Evolutionary conservation across 495 filamentous ascomycete species (phyloP), one percentile per base, ranked within the genome.

Genomic region (Evernia prunastri): DNA sequence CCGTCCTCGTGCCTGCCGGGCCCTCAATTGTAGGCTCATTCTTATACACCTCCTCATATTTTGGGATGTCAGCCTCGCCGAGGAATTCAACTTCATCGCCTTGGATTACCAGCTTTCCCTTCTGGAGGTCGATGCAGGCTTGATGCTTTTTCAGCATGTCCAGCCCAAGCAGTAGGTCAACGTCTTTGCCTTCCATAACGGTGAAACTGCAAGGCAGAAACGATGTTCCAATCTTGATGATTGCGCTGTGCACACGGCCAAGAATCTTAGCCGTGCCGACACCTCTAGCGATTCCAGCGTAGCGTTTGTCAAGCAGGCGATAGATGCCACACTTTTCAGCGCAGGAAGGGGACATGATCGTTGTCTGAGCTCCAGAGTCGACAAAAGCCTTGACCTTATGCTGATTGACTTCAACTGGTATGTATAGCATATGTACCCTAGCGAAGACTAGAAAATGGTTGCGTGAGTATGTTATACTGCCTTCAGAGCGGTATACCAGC

Each of bases 181-280:
- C 94, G 63, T 89, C 86, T 75, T 97, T 99, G 42, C 94, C 94
- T 76, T 99, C 94, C 94, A 99, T 97, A 67, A 99, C 94, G n/a
- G 95, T 97, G 75, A 99, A 99, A 57, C 89, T 89, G 79, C 92
- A 97, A 1, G 92, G 85, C 58, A 99, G 82, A 71, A 90, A 91
- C 70, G 92, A 84, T 42, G 82, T 83, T 23, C 94, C 95, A 67
- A 99, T 96, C 76, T 89, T 90, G 72, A 97, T 93, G 73, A 89
- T 89, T 18, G 95, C 93, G 23, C 87, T 89, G 71, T 97, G 94
- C 0, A 99, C 94, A 33, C 92, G 91, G 43, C 94, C 94, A 23
- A 99, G 86, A 66, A 99, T 96, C 56, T 85, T 88, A 40, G 94
- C 95, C 3, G 92, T 96, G 25, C 94, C 94, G 20, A 99, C 93